phyloP scores from a whole-genome alignment of 2,329 filamentous ascomycete genomes.

The Achaetomium macrosporum region DNA sequence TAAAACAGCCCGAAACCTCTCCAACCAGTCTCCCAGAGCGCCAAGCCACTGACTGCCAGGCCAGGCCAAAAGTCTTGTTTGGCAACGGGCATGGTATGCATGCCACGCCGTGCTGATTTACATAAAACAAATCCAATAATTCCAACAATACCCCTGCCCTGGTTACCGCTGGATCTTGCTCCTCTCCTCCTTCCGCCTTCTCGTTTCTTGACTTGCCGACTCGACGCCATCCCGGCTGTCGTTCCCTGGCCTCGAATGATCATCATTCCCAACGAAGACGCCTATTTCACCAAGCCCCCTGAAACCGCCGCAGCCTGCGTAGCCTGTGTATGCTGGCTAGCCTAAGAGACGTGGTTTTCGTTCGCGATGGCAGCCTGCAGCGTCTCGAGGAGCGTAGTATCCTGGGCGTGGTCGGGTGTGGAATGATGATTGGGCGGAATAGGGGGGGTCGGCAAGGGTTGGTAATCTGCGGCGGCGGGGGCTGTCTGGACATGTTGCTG shows the following conservation, averaged over 20 bases:
- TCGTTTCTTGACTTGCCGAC: too few relatives aligned
- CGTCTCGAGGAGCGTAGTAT: constrained; percentile 11
- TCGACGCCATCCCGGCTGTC: too few relatives aligned
- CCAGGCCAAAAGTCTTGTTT: neutral
- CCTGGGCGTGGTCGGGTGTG: constrained; percentile 17
- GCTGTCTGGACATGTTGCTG: neutral
- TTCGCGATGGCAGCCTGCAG: constrained; percentile 16
- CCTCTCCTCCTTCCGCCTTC: neutral
- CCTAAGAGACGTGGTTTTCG: neutral
- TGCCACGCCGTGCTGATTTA: too few relatives aligned
- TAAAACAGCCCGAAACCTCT: neutral
- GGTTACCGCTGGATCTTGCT: too few relatives aligned
- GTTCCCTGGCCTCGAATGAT: too few relatives aligned
- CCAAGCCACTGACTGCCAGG: too few relatives aligned
- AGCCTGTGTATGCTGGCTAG: too few relatives aligned
- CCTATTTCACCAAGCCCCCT: neutral
- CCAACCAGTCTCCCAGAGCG: neutral
- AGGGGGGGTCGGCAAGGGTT: constrained; percentile 10
- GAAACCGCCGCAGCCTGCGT: neutral
- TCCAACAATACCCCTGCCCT: too few relatives aligned
- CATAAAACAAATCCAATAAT: too few relatives aligned
- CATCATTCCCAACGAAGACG: neutral
- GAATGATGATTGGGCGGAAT: constrained; percentile 21
- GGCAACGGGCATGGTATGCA: neutral
- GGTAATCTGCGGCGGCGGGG: neutral